phyloP scores from a whole-genome alignment of 805 yeast species.

The Candida sakaeoensis region DNA sequence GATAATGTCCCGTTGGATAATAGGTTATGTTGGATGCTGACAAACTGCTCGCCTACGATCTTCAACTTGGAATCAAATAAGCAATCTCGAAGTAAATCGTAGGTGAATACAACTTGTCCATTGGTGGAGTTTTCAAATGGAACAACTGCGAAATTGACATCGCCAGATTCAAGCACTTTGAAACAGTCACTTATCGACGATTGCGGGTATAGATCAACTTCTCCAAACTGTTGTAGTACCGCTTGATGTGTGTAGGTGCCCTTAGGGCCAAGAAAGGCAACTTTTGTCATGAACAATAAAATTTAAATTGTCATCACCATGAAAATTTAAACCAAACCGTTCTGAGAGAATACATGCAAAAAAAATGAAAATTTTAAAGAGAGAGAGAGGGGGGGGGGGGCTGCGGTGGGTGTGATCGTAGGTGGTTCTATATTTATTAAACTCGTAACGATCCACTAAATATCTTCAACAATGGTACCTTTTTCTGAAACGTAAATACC shows the following conservation, averaged over 20 bases:
- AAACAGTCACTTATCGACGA: slow-evolving; percentile 60
- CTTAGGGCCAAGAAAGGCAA: slow-evolving; percentile 81
- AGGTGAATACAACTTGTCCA: slow-evolving; percentile 86
- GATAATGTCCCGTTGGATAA: slow-evolving; percentile 44
- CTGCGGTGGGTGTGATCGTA: slow-evolving; percentile 31
- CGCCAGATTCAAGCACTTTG: slow-evolving; percentile 38
- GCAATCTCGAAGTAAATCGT: slow-evolving; percentile 76
- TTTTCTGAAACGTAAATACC: slow-evolving; percentile 99
- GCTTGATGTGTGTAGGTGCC: slow-evolving; percentile 93
- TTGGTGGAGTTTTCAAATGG: slow-evolving; percentile 95
- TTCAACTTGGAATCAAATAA: slow-evolving; percentile 37
- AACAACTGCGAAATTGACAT: slow-evolving; percentile 68
- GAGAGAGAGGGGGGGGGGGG: slow-evolving; percentile 4
- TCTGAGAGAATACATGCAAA: neutral
- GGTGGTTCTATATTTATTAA: slow-evolving; percentile 43
- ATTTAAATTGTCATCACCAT: slow-evolving; percentile 4
- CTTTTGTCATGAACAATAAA: slow-evolving; percentile 24
- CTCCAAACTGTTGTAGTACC: slow-evolving; percentile 49
- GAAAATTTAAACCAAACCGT: neutral
- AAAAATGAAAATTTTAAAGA: neutral
- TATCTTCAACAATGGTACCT: slow-evolving; percentile 77
- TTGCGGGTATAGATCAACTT: slow-evolving; percentile 32
- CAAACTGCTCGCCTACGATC: slow-evolving; percentile 77
- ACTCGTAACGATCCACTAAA: slow-evolving; percentile 18
- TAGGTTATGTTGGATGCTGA: slow-evolving; percentile 76